Evolutionary conservation across 2,329 filamentous ascomycete genomes (phyloP), one percentile per base, ranked within the genome.

Genomic region (Nannizziopsis arthrosporioides): DNA sequence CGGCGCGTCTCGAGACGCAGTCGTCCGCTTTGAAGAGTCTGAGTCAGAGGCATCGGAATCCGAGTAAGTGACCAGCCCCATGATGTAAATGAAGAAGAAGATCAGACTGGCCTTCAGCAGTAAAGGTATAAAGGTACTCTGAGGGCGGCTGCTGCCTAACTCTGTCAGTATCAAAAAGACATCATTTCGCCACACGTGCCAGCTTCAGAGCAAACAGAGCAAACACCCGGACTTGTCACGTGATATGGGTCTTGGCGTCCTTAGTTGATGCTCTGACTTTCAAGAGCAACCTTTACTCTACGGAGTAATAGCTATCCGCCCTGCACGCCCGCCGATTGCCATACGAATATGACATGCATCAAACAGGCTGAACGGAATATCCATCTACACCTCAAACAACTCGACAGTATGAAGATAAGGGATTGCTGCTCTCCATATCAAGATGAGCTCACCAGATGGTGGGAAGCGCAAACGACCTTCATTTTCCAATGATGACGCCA

Each of bases 21-120:
- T n/a, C 50, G 64, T 34, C 66, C 51, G 46, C 63, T 55, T 54
- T 64, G 44, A 39, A 40, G 47, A 59, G 47, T 85, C 82, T 12
- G 73, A 73, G 47, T 84, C 83, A 10, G 81, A 87, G 41, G 65
- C 70, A 57, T 84, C 82, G 0, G 82, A 92, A 62, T 89, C 86
- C 3, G 85, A 89, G 59, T 93, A 94, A 53, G 83, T 81, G 55
- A 92, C 85, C 27, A 94, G 72, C 11, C 77, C 81, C 85, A 92
- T 92, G 4, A 19, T 37, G 17, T 9, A 11, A 3, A 7, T 27
- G 22, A 27, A 27, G 22, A 27, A 27, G 22, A 27, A 27, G 3
- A 27, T 4, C 7, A 7, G 22, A 4, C 22, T 27, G 7, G 22
- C 22, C 3, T 4, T 27, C 22, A 27, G 22, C 22, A n/a, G 22